These are phyloP conservation scores for Phialocephala subalpina DNA, from an alignment of 2,329 filamentous ascomycete species.

Conservation along the genomic window DNA sequence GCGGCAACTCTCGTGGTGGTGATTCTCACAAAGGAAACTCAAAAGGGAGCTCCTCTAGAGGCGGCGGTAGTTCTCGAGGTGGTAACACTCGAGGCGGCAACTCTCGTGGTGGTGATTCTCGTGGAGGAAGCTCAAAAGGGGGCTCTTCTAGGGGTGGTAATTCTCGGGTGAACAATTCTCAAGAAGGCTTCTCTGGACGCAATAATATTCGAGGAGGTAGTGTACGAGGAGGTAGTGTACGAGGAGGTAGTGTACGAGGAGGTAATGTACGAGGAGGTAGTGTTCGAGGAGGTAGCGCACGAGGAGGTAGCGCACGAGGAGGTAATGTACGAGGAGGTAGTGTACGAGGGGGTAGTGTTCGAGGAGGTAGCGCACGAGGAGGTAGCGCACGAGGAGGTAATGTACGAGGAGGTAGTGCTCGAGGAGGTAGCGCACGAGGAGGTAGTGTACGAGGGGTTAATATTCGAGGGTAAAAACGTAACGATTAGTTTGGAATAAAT, in stretches of 20 bases:
- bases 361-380: neutral
- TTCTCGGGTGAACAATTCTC: neutral
- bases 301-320: neutral
- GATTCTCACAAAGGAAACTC: neutral
- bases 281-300: neutral
- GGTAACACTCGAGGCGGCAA: neutral
- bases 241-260: neutral
- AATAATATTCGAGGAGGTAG: slow-evolving; percentile 11
- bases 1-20: neutral
- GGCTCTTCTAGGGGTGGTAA: neutral
- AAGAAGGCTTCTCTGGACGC: neutral
- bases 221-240: neutral
- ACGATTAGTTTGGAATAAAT: no score
- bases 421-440: neutral
- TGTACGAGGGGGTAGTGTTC: neutral
- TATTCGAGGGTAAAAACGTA: neutral
- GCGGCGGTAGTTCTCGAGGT: neutral
- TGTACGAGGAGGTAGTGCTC: neutral
- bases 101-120: no score
- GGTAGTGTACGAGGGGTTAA: neutral
- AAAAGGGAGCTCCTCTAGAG: neutral
- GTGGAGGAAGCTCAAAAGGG: neutral
- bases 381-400: neutral
- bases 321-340: neutral
- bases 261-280: neutral